Conservation (phyloP, 2,329 filamentous ascomycete genomes). For the Trichoderma brevicompactum region DNA sequence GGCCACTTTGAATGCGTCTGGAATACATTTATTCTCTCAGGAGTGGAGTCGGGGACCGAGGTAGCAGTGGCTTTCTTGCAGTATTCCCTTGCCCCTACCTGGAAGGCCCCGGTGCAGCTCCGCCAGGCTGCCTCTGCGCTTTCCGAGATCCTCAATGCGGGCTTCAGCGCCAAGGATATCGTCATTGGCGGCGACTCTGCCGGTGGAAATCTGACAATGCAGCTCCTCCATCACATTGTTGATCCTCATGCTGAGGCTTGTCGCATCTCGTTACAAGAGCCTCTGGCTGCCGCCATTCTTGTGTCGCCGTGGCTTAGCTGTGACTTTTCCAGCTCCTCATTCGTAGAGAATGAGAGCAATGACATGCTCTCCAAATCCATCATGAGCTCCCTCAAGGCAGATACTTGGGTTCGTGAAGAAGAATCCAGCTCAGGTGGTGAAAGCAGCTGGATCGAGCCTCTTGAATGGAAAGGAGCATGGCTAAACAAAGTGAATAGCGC, state of each 20-base stretch:
- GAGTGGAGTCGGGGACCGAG: constrained; percentile 33
- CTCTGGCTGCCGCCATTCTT: constrained; percentile 40
- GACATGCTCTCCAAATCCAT: constrained; percentile 42
- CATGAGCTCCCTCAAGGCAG: constrained; percentile 22
- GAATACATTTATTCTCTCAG: constrained; percentile 35
- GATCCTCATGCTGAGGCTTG: constrained; percentile 37
- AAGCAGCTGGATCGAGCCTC: constrained; percentile 36
- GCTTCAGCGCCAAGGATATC: constrained; percentile 39
- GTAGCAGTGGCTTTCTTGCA: constrained; percentile 42
- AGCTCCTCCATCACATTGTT: constrained; percentile 42
- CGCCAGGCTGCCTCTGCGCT: constrained; percentile 41
- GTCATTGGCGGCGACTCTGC: constrained; percentile 46
- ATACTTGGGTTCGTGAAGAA: constrained; percentile 28
- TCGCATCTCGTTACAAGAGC: constrained; percentile 34
- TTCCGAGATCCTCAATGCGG: constrained; percentile 38
- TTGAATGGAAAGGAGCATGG: constrained; percentile 40
- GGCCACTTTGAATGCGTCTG: constrained; percentile 39
- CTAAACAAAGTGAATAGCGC: constrained; percentile 35
- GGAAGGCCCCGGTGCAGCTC: constrained; percentile 41
- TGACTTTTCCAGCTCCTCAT: constrained; percentile 33
- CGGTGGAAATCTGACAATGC: constrained; percentile 42
- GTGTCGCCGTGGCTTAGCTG: constrained; percentile 43
- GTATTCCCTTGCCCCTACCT: constrained; percentile 42
- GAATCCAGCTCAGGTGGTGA: constrained; percentile 28
- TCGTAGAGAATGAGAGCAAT: constrained; percentile 36